These are phyloP conservation scores for Bimuria novae-zelandiae DNA, from an alignment of 2,329 filamentous ascomycete species.

Conservation along the genomic window DNA sequence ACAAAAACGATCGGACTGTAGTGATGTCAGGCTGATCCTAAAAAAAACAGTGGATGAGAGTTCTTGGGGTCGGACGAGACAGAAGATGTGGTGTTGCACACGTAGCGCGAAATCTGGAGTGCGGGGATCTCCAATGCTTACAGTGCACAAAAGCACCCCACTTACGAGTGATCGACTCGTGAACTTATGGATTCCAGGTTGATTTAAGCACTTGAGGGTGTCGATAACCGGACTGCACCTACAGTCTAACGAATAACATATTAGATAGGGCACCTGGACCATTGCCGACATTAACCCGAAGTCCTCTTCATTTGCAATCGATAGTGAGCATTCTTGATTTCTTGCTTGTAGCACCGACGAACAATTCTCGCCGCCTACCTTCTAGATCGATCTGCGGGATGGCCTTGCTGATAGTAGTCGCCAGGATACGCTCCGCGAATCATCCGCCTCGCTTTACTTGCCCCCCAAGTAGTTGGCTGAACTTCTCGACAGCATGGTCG, in stretches of 20 bases:
- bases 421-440: too few species aligned
- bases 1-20: too few species aligned
- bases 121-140: not conserved
- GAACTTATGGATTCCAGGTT: too few species aligned
- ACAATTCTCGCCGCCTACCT: too few species aligned
- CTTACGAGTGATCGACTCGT: not conserved
- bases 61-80: too few species aligned
- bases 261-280: not conserved
- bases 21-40: too few species aligned
- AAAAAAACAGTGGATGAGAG: too few species aligned
- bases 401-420: too few species aligned
- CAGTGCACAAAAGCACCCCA: not conserved
- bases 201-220: not conserved
- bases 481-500: conserved; percentile 9
- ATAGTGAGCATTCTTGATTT: not conserved
- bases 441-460: too few species aligned
- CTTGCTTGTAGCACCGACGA: not conserved
- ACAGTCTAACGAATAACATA: not conserved
- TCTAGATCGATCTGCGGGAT: too few species aligned
- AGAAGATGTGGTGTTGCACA: too few species aligned
- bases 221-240: not conserved
- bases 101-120: too few species aligned
- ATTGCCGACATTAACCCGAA: not conserved
- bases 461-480: not conserved
- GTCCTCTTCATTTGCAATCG: not conserved